A percentile compares a stretch with the other conserved stretches of the same genome.
These are phyloP conservation scores for Puccinellia tenuiflora DNA, from an alignment of 176 grass and related monocot genomes.

Conservation along the genomic window DNA sequence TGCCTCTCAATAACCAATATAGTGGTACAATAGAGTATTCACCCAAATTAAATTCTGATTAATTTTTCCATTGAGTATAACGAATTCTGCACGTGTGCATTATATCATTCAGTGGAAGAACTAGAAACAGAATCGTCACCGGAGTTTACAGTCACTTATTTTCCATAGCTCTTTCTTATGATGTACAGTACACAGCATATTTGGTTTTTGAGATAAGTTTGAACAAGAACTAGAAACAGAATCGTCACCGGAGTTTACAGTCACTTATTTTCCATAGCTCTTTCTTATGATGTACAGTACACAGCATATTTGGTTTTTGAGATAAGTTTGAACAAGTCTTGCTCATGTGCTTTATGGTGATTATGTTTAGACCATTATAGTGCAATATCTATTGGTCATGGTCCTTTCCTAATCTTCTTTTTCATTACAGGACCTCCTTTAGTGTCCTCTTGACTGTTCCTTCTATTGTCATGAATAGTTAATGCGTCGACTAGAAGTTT, in stretches of 20 bases:
- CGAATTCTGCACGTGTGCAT: not conserved
- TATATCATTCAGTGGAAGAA: not conserved
- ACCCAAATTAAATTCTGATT: not conserved
- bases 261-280: not conserved
- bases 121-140: not conserved
- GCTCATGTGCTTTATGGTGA: not conserved
- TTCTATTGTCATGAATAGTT: not conserved
- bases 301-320: not conserved
- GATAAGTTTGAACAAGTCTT: not conserved
- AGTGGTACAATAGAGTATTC: not conserved
- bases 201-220: too few relatives aligned
- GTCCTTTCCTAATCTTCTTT: not conserved
- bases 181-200: too few relatives aligned
- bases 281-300: not conserved
- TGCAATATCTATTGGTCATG: not conserved
- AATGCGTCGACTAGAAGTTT: not conserved
- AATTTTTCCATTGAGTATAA: not conserved
- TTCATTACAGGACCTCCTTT: not conserved
- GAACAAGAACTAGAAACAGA: not conserved
- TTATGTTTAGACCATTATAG: not conserved
- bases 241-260: not conserved
- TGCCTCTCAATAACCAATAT: not conserved
- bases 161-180: not conserved
- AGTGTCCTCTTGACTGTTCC: not conserved
- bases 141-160: not conserved